Conservation (phyloP, 1,139 yeast genomes). For the Suhomyces bribrorum region DNA sequence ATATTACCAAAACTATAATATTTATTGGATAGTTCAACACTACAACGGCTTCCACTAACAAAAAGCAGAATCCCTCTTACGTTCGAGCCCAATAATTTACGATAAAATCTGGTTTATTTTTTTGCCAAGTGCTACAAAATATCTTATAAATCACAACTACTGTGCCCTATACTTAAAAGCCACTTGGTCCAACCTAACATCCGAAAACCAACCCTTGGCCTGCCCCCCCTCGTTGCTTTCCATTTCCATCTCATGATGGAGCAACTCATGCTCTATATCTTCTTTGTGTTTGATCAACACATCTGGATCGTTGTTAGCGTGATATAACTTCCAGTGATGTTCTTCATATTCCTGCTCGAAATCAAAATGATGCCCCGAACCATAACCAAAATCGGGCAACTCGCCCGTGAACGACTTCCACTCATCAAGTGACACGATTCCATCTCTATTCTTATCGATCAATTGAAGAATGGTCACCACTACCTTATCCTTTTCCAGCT, state of each 20-base stretch:
- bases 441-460: constrained; percentile 70
- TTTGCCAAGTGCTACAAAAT: no score
- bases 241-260: constrained; percentile 85
- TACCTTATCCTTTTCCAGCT: constrained; percentile 59
- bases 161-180: constrained; percentile 32
- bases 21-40: no score
- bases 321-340: constrained; percentile 92
- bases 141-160: constrained; percentile 2
- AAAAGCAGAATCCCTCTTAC: no score
- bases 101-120: no score
- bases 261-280: constrained; percentile 84
- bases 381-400: constrained; percentile 90
- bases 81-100: no score
- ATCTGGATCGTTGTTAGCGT: constrained; percentile 79
- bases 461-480: constrained; percentile 54
- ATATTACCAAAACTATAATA: no score
- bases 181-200: constrained; percentile 40
- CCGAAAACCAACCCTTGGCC: constrained; percentile 31
- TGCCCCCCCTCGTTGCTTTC: constrained; percentile 53
- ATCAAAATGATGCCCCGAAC: constrained; percentile 96
- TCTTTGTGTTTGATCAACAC: constrained; percentile 79
- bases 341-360: constrained; percentile 91
- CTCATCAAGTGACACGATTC: constrained; percentile 63
- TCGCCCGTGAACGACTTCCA: constrained; percentile 70
- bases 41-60: no score